Conservation (phyloP, 2,329 filamentous ascomycete genomes). For the Penicillium sp. region DNA sequence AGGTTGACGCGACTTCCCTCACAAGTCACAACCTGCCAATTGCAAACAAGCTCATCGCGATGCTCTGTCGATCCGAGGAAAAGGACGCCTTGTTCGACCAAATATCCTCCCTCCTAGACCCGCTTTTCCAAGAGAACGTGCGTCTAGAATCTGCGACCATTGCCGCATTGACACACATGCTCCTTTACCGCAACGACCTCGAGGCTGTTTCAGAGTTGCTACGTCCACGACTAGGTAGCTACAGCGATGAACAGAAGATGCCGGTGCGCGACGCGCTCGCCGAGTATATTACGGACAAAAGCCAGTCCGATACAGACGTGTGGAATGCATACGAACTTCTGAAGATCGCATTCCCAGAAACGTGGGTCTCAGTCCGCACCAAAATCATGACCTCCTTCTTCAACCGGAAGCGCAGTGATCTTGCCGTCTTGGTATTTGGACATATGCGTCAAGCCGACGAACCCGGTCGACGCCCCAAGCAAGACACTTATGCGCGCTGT, state of each 20-base stretch:
- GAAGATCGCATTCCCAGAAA: constrained; percentile 60
- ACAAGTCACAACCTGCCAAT: constrained; percentile 61
- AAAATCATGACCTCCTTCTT: constrained; percentile 82
- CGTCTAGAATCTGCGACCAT: constrained; percentile 73
- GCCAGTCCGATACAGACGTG: constrained; percentile 60
- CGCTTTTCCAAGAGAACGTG: constrained; percentile 68
- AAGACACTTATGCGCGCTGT: constrained; percentile 73
- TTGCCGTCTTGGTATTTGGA: constrained; percentile 82
- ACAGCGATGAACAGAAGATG: constrained; percentile 59
- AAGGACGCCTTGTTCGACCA: constrained; percentile 65
- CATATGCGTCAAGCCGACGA: constrained; percentile 84
- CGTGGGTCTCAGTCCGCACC: constrained; percentile 64
- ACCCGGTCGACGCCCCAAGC: constrained; percentile 62
- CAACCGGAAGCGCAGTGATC: constrained; percentile 71
- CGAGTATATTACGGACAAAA: constrained; percentile 63
- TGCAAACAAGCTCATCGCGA: constrained; percentile 70
- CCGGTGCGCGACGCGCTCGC: constrained; percentile 66
- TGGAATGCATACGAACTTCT: constrained; percentile 64
- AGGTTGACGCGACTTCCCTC: constrained; percentile 53
- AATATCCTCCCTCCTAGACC: constrained; percentile 70
- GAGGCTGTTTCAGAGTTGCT: constrained; percentile 80
- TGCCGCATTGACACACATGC: constrained; percentile 68
- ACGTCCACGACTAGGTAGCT: constrained; percentile 58
- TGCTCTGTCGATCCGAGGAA: constrained; percentile 58
- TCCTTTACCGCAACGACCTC: constrained; percentile 73